phyloP scores from a whole-genome alignment of 352 stramenopile genomes.

The Halophytophthora polymorphica region DNA sequence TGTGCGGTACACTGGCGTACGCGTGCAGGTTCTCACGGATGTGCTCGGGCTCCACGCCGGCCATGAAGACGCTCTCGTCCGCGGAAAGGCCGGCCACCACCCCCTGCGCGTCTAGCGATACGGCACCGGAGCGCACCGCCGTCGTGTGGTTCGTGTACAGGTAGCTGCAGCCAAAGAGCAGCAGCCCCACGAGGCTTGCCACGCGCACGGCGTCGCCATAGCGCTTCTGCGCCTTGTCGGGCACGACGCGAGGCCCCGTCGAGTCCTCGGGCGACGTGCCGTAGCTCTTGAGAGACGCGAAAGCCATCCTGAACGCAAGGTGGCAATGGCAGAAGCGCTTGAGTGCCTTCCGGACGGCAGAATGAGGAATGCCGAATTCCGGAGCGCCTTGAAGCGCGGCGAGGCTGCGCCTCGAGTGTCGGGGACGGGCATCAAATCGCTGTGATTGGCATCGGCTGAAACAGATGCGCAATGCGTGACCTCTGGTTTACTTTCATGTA shows the following conservation, averaged over 20 bases:
- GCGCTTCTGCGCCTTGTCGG: background rate
- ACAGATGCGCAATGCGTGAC: too few relatives aligned
- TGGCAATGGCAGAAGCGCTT: background rate
- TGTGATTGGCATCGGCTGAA: too few relatives aligned
- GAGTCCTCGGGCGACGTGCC: conserved; percentile 2
- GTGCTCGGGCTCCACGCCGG: conserved; percentile 2
- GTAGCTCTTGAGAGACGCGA: too few relatives aligned
- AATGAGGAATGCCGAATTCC: too few relatives aligned
- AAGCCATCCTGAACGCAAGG: too few relatives aligned
- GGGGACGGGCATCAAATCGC: too few relatives aligned
- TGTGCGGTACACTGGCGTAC: conserved; percentile 10
- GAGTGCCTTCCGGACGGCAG: too few relatives aligned
- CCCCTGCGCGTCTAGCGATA: background rate
- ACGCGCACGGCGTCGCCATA: conserved; percentile 2
- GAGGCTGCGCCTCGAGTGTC: too few relatives aligned
- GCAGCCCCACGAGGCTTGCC: background rate
- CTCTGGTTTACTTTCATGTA: too few relatives aligned
- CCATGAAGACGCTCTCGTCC: conserved; percentile 7
- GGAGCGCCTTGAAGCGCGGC: too few relatives aligned
- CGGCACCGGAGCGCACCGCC: background rate
- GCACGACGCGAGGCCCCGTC: background rate
- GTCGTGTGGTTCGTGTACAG: conserved; percentile 3
- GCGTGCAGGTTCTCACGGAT: conserved; percentile 11
- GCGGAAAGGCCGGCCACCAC: background rate
- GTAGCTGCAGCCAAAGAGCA: conserved; percentile 8